phyloP scores from a whole-genome alignment of 2,329 filamentous ascomycete genomes.

The Tolypocladium guangdongense region DNA sequence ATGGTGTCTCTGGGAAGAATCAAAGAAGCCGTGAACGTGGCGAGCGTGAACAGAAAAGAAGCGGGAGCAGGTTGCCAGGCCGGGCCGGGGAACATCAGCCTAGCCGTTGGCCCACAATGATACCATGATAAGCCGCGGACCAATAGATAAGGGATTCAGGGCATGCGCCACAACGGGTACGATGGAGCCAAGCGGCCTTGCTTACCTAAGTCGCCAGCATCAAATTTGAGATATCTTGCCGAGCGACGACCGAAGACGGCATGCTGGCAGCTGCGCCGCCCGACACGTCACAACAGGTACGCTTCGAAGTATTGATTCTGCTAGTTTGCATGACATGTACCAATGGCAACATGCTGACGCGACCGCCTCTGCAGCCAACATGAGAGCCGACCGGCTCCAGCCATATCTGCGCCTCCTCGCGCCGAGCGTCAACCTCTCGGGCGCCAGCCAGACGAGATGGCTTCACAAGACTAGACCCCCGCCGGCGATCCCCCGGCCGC shows the following conservation, averaged over 20 bases:
- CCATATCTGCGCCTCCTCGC: slow-evolving; percentile 20
- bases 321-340: neutral
- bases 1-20: neutral
- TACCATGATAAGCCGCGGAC: neutral
- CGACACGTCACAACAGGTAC: neutral
- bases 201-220: slow-evolving; percentile 18
- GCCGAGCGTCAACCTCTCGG: slow-evolving; percentile 18
- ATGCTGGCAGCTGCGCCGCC: neutral
- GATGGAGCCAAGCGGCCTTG: slow-evolving; percentile 12
- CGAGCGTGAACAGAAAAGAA: neutral
- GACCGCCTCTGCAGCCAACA: neutral
- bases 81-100: neutral
- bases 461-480: slow-evolving; percentile 29
- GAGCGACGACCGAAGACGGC: neutral
- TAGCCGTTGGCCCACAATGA: neutral
- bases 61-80: neutral
- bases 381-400: slow-evolving; percentile 12
- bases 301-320: neutral
- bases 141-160: neutral
- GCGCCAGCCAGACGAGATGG: slow-evolving; percentile 28
- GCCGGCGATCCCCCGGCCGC: slow-evolving; percentile 52
- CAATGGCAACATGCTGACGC: neutral
- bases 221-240: slow-evolving; percentile 15
- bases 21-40: neutral
- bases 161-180: slow-evolving; percentile 7